Evolutionary conservation across 495 filamentous ascomycete genomes (phyloP).

Genomic region (Lichenothelia convexa): DNA sequence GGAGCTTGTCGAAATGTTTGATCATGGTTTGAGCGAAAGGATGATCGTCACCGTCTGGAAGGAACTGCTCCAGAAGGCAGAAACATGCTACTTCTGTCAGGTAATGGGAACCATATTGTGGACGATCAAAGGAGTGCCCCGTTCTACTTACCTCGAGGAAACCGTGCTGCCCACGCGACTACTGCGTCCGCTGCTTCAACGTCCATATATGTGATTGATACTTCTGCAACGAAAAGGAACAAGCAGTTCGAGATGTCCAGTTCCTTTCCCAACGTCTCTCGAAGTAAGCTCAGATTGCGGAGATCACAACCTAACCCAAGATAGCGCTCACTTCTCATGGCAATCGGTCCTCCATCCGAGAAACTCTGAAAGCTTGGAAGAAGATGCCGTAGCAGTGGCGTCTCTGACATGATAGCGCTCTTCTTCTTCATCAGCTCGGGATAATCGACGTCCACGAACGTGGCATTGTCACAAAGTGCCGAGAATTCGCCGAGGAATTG

Average conservation of each 20-base stretch:
- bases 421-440: conserved; percentile 63
- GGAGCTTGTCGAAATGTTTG: conserved; percentile 61
- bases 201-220: conserved; percentile 85
- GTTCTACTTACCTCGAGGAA: conserved; percentile 41
- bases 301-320: conserved; percentile 71
- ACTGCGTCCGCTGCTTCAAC: conserved; percentile 49
- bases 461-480: conserved; percentile 31
- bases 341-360: conserved; percentile 22
- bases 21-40: conserved; percentile 85
- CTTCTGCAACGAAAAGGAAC: conserved; percentile 71
- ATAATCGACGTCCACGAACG: conserved; percentile 80
- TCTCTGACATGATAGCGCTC: conserved; percentile 40
- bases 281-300: conserved; percentile 39
- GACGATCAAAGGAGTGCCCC: not conserved
- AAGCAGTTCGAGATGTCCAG: conserved; percentile 35
- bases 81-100: conserved; percentile 28
- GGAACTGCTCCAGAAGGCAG: conserved; percentile 75
- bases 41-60: conserved; percentile 56
- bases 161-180: conserved; percentile 45
- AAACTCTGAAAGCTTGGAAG: conserved; percentile 31
- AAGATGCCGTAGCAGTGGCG: conserved; percentile 34
- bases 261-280: conserved; percentile 33
- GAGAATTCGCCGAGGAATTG: conserved; percentile 52
- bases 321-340: conserved; percentile 33
- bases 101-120: no score